phyloP scores from a whole-genome alignment of 2,329 filamentous ascomycete genomes.

The Pochonia chlamydosporia region DNA sequence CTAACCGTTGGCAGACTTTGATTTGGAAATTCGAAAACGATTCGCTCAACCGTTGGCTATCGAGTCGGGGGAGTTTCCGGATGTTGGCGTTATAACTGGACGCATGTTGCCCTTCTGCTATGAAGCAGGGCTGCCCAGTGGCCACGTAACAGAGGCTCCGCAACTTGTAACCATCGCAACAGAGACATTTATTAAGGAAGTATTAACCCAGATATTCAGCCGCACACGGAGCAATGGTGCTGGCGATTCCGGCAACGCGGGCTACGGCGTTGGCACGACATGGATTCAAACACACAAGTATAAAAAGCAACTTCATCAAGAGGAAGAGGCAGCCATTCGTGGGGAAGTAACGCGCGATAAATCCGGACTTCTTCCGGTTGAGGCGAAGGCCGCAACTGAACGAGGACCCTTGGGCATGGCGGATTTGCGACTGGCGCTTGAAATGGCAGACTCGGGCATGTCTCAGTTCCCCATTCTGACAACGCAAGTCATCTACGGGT shows the following conservation, averaged over 20 bases:
- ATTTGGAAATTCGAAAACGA: conserved; percentile 61
- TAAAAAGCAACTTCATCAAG: conserved; percentile 64
- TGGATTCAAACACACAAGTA: conserved; percentile 80
- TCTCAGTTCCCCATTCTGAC: conserved; percentile 72
- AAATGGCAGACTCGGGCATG: conserved; percentile 70
- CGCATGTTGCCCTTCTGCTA: conserved; percentile 66
- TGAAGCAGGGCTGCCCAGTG: conserved; percentile 55
- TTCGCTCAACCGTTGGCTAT: conserved; percentile 58
- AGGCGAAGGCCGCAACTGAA: conserved; percentile 69
- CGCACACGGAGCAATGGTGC: conserved; percentile 61
- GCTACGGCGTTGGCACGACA: conserved; percentile 58
- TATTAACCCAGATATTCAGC: conserved; percentile 57
- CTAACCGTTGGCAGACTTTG: conserved; percentile 45
- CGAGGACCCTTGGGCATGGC: conserved; percentile 68
- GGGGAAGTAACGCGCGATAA: conserved; percentile 71
- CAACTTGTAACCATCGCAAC: conserved; percentile 60
- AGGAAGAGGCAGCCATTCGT: conserved; percentile 67
- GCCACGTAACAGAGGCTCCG: conserved; percentile 54
- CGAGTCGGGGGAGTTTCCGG: conserved; percentile 65
- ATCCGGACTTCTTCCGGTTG: conserved; percentile 71
- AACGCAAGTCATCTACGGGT: conserved; percentile 63
- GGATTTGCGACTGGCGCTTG: conserved; percentile 70
- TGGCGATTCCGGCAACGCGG: conserved; percentile 54
- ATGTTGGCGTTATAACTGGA: conserved; percentile 55
- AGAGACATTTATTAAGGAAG: conserved; percentile 62